phyloP scores from a whole-genome alignment of 139 green algal species.

The Tetradesmus lagerheimii region DNA sequence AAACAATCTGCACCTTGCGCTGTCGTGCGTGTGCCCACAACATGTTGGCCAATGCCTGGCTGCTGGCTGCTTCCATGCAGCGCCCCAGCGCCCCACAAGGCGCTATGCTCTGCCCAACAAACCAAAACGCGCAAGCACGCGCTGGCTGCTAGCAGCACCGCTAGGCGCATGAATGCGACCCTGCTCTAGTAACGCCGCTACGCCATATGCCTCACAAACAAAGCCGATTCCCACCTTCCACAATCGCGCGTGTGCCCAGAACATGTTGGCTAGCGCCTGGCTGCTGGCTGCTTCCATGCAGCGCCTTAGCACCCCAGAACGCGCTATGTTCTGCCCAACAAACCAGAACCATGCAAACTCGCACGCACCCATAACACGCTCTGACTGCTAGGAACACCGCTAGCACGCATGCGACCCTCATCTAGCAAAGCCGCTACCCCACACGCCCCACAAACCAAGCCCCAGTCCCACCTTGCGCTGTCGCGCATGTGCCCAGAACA shows the following conservation, averaged over 20 bases:
- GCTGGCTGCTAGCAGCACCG: background rate
- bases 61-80: background rate
- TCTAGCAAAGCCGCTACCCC: too few species aligned
- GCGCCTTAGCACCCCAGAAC: background rate
- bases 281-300: background rate
- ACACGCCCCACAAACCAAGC: too few species aligned
- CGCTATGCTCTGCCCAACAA: too few species aligned
- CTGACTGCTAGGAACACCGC: background rate
- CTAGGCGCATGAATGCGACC: too few species aligned
- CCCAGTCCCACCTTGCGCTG: background rate
- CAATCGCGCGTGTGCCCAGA: constrained; percentile 31
- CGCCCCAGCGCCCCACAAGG: background rate
- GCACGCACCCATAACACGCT: background rate
- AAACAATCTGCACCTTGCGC: constrained; percentile 1
- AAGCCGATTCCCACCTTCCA: background rate
- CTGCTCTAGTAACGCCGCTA: too few species aligned
- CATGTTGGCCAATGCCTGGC: constrained; percentile 44
- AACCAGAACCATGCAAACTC: too few species aligned
- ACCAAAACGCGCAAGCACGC: background rate
- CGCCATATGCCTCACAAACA: background rate
- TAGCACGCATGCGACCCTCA: too few species aligned
- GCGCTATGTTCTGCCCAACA: too few species aligned
- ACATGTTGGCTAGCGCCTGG: constrained; percentile 42
- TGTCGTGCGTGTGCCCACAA: constrained; percentile 30
- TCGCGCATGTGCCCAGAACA: constrained; percentile 29